These are phyloP conservation scores for Leishmania braziliensis DNA, from an alignment of 208 protist species.

Conservation along the genomic window DNA sequence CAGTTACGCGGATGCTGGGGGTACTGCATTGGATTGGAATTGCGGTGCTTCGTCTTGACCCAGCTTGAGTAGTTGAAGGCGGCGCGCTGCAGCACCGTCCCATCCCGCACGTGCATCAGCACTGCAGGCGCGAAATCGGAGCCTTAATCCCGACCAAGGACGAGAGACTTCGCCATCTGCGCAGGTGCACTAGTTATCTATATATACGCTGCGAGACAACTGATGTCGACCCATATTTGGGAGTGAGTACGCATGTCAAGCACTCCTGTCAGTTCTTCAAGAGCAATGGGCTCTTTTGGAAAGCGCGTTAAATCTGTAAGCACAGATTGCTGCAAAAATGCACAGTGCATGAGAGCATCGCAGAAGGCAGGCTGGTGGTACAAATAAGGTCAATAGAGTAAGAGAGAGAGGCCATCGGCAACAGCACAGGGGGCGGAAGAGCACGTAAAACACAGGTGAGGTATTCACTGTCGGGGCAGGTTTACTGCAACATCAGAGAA, in stretches of 20 bases:
- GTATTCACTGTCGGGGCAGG: not conserved
- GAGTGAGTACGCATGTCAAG: not conserved
- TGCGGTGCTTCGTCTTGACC: constrained; percentile 39
- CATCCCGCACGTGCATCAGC: constrained; percentile 45
- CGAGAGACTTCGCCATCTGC: constrained; percentile 30
- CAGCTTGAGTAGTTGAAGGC: constrained; percentile 49
- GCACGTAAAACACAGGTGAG: not conserved
- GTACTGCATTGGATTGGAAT: constrained; percentile 47
- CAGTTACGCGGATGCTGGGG: constrained; percentile 63
- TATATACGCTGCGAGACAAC: not conserved
- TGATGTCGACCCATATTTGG: not conserved
- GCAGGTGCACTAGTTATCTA: not conserved
- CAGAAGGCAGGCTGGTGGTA: not conserved
- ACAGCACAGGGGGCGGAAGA: not conserved
- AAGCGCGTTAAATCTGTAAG: not conserved
- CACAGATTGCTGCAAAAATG: not conserved
- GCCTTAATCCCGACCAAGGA: constrained; percentile 63
- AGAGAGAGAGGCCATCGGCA: not conserved
- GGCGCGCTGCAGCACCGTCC: constrained; percentile 39
- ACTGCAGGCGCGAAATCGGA: constrained; percentile 55
- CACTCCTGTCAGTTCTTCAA: not conserved
- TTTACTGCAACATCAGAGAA: not conserved
- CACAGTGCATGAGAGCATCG: not conserved
- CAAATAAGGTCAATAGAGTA: not conserved
- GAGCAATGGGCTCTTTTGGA: not conserved